Base-by-base conservation (phyloP, 2,329 filamentous ascomycete species). In the Coniella vitis region DNA sequence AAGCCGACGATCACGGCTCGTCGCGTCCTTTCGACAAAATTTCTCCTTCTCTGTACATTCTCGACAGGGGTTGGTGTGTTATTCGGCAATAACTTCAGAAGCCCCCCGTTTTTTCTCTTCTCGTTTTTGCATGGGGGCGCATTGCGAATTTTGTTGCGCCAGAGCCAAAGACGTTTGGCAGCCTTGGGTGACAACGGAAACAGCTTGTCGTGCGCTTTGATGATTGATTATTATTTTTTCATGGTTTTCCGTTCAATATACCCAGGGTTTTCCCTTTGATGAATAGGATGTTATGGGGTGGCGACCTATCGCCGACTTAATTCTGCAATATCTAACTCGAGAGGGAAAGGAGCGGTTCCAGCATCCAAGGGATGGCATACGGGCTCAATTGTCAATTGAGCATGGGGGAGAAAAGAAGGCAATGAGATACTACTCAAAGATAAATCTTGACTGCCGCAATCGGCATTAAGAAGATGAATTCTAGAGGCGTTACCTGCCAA, bases 241-340 rank as follows among this genome's bases (percentile, higher is more conserved):
- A 58, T 61, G 61, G 54, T 61, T 61, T 58, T 60, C 63, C 7
- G 37, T 46, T 64, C 56, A 63, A 66, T 70, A 70, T 70, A 70
- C 68, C 67, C 65, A 56, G 57, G 58, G n/a, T n/a, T 60, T 61
- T 59, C 64, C 64, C 60, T 56, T 50, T 59, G 60, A 52, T 56
- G 55, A 57, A 53, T 59, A 61, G 58, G 59, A 63, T 61, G 54
- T 17, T 42, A 54, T 39, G 57, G 54, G 60, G 61, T 61, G 60
- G 63, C 61, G 56, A 54, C 49, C 50, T 36, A 42, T 35, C 51
- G 53, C 49, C 48, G 57, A 29, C 25, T 48, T 61, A 58, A 59
- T 60, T 47, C 41, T 45, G 47, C 34, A 40, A 3, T 41, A 17
- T 37, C 19, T 19, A 12, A 16, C 13, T 19, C 35, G 8, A 10